phyloP scores from a whole-genome alignment of 371 early-diverging fungal species.

The Amoeboaphelidium protococcarum region DNA sequence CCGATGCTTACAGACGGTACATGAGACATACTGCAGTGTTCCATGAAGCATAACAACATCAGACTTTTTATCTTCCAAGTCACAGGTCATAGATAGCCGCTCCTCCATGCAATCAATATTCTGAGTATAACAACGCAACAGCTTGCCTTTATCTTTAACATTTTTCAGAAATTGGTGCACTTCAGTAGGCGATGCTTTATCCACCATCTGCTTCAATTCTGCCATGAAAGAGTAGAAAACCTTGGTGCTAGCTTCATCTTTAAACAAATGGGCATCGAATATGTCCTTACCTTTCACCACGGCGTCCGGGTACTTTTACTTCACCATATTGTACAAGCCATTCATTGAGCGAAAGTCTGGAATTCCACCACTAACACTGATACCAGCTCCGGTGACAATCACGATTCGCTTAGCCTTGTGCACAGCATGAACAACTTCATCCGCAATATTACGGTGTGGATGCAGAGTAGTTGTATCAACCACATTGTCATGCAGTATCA shows the following conservation, averaged over 20 bases:
- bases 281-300: slow-evolving; percentile 70
- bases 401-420: slow-evolving; percentile 30
- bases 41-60: slow-evolving; percentile 67
- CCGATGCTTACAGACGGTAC: slow-evolving; percentile 41
- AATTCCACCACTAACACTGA: slow-evolving; percentile 69
- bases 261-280: slow-evolving; percentile 76
- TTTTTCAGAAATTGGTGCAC: slow-evolving; percentile 64
- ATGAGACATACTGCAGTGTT: slow-evolving; percentile 51
- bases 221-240: slow-evolving; percentile 87
- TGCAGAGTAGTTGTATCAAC: too few species aligned
- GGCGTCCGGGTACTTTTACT: slow-evolving; percentile 35
- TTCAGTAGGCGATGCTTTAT: slow-evolving; percentile 42
- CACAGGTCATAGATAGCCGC: too few species aligned
- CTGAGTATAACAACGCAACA: slow-evolving; percentile 80
- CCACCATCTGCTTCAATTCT: slow-evolving; percentile 45
- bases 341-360: slow-evolving; percentile 22
- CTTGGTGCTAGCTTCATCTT: slow-evolving; percentile 30
- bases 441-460: too few species aligned
- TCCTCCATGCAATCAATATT: slow-evolving; percentile 90
- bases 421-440: neutral
- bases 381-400: slow-evolving; percentile 73
- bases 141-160: slow-evolving; percentile 34
- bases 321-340: slow-evolving; percentile 31
- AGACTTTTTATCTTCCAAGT: neutral
- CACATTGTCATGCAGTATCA: too few species aligned